Percentiles rank a stretch among this genome's conserved stretches.
Conservation (phyloP, 306 rosid genomes). For the Calophaca sinica region DNA sequence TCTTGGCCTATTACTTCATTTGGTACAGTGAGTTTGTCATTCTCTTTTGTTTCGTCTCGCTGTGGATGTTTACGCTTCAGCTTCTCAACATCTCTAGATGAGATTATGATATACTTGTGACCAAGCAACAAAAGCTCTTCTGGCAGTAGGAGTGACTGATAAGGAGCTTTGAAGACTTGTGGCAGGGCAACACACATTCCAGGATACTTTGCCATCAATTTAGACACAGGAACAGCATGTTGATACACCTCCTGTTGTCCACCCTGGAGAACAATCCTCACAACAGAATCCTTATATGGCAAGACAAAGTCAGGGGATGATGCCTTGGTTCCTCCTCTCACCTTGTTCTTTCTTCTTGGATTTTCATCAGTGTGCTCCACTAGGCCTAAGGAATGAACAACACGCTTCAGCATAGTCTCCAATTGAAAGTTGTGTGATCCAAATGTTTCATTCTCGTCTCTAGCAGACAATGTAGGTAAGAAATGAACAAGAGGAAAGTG, state of each 20-base stretch:
- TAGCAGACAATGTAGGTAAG: slow-evolving; percentile 30
- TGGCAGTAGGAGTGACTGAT: slow-evolving; percentile 57
- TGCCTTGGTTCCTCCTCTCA: background rate
- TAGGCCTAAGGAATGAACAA: slow-evolving; percentile 52
- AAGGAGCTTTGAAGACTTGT: slow-evolving; percentile 68
- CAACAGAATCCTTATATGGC: slow-evolving; percentile 45
- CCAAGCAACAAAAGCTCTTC: slow-evolving; percentile 62
- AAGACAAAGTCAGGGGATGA: slow-evolving; percentile 46
- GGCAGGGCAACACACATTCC: slow-evolving; percentile 63
- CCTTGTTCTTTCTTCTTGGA: slow-evolving; percentile 44
- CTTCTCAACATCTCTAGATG: slow-evolving; percentile 54
- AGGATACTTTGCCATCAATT: slow-evolving; percentile 63
- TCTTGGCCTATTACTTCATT: slow-evolving; percentile 26
- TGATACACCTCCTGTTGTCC: slow-evolving; percentile 57
- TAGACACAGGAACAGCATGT: slow-evolving; percentile 56
- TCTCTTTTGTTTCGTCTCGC: slow-evolving; percentile 40
- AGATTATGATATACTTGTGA: slow-evolving; percentile 63
- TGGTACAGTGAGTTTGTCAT: background rate
- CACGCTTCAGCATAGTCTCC: slow-evolving; percentile 61
- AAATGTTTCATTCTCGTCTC: slow-evolving; percentile 51
- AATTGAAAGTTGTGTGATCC: slow-evolving; percentile 34
- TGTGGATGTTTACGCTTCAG: slow-evolving; percentile 54
- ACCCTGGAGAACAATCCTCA: slow-evolving; percentile 61
- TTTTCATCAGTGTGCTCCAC: slow-evolving; percentile 24
- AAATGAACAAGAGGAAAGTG: slow-evolving; percentile 33